Conservation (phyloP, 2,329 filamentous ascomycete species). For the Cordyceps javanica region DNA sequence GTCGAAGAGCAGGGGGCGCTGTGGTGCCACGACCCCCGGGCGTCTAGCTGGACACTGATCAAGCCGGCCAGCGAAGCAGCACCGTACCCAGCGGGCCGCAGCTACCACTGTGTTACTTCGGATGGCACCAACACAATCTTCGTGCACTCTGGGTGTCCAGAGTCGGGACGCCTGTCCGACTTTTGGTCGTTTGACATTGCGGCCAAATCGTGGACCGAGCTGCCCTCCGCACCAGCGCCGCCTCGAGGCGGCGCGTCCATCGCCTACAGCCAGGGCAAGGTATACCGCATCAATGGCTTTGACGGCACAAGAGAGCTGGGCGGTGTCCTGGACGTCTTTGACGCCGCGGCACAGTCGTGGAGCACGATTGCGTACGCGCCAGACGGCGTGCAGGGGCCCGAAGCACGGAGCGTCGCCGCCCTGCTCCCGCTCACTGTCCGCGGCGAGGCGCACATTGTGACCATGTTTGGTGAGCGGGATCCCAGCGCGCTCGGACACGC, state of each 20-base stretch:
- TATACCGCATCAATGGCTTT: conserved; percentile 60
- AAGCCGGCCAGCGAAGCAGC: conserved; percentile 29
- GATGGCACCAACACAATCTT: conserved; percentile 40
- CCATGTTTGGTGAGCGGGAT: conserved; percentile 34
- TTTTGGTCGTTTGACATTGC: conserved; percentile 53
- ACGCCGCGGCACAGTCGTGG: conserved; percentile 22
- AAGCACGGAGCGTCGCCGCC: conserved; percentile 26
- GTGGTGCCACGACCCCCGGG: conserved; percentile 45
- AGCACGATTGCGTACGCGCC: conserved; percentile 19
- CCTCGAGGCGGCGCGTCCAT: conserved; percentile 41
- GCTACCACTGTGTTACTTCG: conserved; percentile 49
- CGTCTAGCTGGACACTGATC: conserved; percentile 39
- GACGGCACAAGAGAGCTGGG: conserved; percentile 56
- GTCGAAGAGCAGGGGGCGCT: conserved; percentile 52
- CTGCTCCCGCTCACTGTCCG: conserved; percentile 20
- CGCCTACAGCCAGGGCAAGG: conserved; percentile 26
- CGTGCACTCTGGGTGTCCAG: conserved; percentile 56
- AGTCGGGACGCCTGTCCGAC: conserved; percentile 48
- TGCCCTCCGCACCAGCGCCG: conserved; percentile 47
- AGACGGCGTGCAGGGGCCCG: conserved; percentile 24
- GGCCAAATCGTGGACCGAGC: conserved; percentile 42
- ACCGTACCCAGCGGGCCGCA: conserved; percentile 40
- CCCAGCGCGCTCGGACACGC: conserved; percentile 32
- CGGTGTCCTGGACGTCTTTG: conserved; percentile 45
- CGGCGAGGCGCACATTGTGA: conserved; percentile 25